Evolutionary conservation across 1,139 yeast species (phyloP), one percentile per base, ranked within the genome.

Genomic region (Sugiyamaella neomexicana): DNA sequence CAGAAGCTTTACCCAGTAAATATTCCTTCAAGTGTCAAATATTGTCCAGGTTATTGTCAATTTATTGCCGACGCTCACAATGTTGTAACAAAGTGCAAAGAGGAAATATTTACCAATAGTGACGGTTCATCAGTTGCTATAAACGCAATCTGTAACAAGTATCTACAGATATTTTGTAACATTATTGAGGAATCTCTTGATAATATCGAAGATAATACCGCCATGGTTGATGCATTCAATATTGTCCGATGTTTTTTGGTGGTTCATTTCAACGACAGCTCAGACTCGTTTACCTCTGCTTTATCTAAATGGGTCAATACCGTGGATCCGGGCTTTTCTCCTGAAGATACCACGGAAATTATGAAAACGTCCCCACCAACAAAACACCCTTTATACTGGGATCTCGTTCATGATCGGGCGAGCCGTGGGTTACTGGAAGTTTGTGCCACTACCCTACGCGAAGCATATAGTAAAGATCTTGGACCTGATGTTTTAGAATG

Each of bases 371-470:
- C 76, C 5, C 71, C 71, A 42, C 84, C 87, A 2, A 82, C 77
- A 60, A 68, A 71, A 45, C 86, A 81, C 60, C 77, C 81, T 1
- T 72, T 72, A 41, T 88, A 86, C 64, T 89, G 95, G 95, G 78
- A 75, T 31, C 79, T 82, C 55, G 58, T 88, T 37, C 77, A 80
- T 54, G 85, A 80, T 61, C 68, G 85, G 45, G 65, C 85, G 1
- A 64, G 81, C 2, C 76, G 96, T 65, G 96, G 96, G 0, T 70
- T 83, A 47, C 78, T 83, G 1, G 83, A 81, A 57, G 85, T 88
- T 0, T 69, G 62, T 9, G 58, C 52, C 5, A 50, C 58, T 4
- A 52, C 59, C n/a, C 53, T 64, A 5, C 48, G 54, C 5, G 53
- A 52, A 6, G 59, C 59, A 4, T 36, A 44, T 9, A 50, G 50